These are phyloP conservation scores for Metschnikowia matae DNA, from an alignment of 805 yeast species.

Conservation along the genomic window DNA sequence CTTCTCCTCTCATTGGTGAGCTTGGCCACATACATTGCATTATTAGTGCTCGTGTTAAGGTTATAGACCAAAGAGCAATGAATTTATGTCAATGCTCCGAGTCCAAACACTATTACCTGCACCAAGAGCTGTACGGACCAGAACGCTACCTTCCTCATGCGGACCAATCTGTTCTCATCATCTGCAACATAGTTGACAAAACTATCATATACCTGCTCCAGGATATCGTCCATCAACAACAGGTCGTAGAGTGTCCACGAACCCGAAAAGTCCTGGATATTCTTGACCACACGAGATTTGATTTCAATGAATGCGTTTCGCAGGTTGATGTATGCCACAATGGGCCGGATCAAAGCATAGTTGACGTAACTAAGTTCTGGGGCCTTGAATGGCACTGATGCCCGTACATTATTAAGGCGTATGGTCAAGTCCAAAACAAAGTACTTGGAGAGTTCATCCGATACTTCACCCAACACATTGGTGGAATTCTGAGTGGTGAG, in stretches of 20 bases:
- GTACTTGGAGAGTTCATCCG: slow-evolving; percentile 44
- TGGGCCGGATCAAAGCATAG: slow-evolving; percentile 88
- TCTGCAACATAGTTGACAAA: slow-evolving; percentile 86
- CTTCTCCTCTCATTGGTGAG: slow-evolving; percentile 49
- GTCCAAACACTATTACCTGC: slow-evolving; percentile 76
- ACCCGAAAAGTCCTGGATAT: slow-evolving; percentile 82
- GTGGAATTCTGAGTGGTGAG: slow-evolving; percentile 14
- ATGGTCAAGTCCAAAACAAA: slow-evolving; percentile 78
- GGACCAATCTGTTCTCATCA: slow-evolving; percentile 66
- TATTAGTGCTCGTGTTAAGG: slow-evolving; percentile 48
- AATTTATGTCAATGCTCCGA: slow-evolving; percentile 50
- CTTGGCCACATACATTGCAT: slow-evolving; percentile 44
- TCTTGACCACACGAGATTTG: slow-evolving; percentile 74
- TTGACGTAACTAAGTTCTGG: slow-evolving; percentile 88
- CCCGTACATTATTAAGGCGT: slow-evolving; percentile 79
- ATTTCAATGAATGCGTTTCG: slow-evolving; percentile 87
- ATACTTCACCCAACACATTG: neutral
- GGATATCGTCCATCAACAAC: slow-evolving; percentile 83
- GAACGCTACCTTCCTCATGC: slow-evolving; percentile 82
- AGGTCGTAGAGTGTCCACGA: slow-evolving; percentile 96
- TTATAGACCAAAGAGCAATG: slow-evolving; percentile 24
- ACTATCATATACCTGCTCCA: slow-evolving; percentile 85
- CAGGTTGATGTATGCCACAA: slow-evolving; percentile 91
- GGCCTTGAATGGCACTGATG: slow-evolving; percentile 82
- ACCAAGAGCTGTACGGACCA: slow-evolving; percentile 87